phyloP scores from a whole-genome alignment of 768 basidiomycete genomes.

The Rhodosporidiobolus odoratus region DNA sequence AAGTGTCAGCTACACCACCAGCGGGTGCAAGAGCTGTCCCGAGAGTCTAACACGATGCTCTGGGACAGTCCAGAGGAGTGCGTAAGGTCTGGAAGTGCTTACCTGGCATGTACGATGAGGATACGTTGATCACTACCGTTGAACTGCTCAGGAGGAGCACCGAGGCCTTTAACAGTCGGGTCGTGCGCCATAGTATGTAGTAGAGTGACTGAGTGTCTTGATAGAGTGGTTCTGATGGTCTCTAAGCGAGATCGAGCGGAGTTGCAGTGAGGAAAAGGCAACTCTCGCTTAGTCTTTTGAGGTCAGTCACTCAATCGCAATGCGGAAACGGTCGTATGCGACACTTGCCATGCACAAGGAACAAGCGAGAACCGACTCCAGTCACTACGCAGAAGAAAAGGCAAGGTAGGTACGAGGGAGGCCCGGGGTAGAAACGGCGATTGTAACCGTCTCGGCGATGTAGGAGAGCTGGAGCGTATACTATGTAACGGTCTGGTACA shows the following conservation, averaged over 20 bases:
- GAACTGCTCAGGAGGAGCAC: conserved; percentile 48
- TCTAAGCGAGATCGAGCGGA: not conserved
- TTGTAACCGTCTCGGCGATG: too few species aligned
- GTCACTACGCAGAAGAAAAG: not conserved
- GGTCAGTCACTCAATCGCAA: too few species aligned
- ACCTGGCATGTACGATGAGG: conserved; percentile 85
- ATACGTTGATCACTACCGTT: conserved; percentile 78
- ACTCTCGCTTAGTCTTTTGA: not conserved
- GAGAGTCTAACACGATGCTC: too few species aligned
- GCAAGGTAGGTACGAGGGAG: not conserved
- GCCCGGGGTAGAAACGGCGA: not conserved
- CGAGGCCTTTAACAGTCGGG: conserved; percentile 39
- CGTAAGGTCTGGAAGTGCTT: not conserved
- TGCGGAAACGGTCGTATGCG: not conserved
- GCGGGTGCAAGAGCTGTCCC: not conserved
- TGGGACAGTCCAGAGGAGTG: not conserved
- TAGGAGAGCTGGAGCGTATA: too few species aligned
- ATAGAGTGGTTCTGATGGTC: not conserved
- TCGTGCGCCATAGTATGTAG: conserved; percentile 2
- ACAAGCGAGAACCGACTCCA: not conserved
- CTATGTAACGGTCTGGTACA: too few species aligned
- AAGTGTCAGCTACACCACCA: too few species aligned
- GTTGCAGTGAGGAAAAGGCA: not conserved
- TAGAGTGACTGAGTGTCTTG: not conserved
- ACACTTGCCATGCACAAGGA: conserved; percentile 1